Base-by-base conservation (phyloP, 1,284 basidiomycete genomes). In the Puccinia polysora region DNA sequence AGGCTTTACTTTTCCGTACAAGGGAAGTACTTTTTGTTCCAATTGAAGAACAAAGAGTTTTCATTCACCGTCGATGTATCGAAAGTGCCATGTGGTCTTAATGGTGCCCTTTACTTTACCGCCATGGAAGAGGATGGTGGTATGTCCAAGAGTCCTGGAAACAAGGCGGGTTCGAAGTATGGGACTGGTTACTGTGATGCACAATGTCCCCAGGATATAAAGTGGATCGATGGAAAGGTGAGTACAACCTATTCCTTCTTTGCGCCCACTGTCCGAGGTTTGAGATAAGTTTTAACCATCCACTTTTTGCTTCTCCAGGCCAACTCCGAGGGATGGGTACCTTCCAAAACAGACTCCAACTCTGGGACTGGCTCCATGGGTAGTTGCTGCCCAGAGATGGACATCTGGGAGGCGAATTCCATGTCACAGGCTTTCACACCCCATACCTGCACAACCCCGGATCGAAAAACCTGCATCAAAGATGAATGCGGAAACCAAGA, bases 191-290 rank as follows among this genome's bases (percentile, higher is more conserved):
- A 80, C 77, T 80, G 80, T 71, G 79, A 80, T 74, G 78, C 79
- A 23, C 79, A 79, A 75, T 80, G 80, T 73, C 78, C 80, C 20
- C 81, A 82, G 18, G 84, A 84, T 74, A 80, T 85, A 78, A 85
- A 85, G 78, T 85, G 84, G 78, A 84, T 85, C 76, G 82, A 83
- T 77, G 84, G 84, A 73, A 76, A 80, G 80, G 84, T 84, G 75
- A 70, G 80, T 74, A 30, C 15, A n/a, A n/a, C 56, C 53, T 55
- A 10, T 34, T 28, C 43, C 2, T 62, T 32, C 3, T n/a, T 40
- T 49, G 15, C 7, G 18, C 30, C 15, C 3, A 56, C 34, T 15
- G 6, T 40, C 34, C 50, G n/a, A 2, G 23, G 0, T 6, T 18
- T 34, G n/a, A 65, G n/a, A 40, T 20, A 4, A 8, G 23, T 34